Evolutionary conservation across 495 filamentous ascomycete species (phyloP).

Genomic region (Aspergillus avenaceus): DNA sequence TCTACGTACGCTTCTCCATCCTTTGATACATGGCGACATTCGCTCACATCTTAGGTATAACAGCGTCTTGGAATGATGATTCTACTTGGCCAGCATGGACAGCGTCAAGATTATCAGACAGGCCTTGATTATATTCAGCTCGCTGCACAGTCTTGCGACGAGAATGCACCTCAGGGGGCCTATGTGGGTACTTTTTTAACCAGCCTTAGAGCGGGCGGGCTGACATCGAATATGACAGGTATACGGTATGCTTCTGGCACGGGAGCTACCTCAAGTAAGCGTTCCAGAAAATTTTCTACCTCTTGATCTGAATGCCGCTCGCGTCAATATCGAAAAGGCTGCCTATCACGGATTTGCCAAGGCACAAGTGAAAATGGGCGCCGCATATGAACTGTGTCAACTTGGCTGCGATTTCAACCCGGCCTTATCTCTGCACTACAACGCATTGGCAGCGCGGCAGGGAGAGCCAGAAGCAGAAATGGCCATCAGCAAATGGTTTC

Average conservation of each 20-base stretch:
- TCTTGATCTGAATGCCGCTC: slow-evolving; percentile 68
- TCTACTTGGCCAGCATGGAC: slow-evolving; percentile 86
- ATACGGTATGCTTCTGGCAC: slow-evolving; percentile 89
- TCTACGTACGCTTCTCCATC: slow-evolving; percentile 54
- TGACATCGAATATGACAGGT: slow-evolving; percentile 43
- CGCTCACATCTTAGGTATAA: slow-evolving; percentile 17
- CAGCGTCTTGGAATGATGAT: slow-evolving; percentile 95
- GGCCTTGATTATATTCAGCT: slow-evolving; percentile 78
- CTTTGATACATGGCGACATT: not conserved
- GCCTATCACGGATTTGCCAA: slow-evolving; percentile 96
- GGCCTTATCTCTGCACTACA: slow-evolving; percentile 88
- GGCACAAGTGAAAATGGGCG: slow-evolving; percentile 95
- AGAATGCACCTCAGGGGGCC: slow-evolving; percentile 95
- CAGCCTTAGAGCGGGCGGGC: not conserved
- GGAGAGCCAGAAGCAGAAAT: slow-evolving; percentile 88
- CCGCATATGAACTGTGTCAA: slow-evolving; percentile 90
- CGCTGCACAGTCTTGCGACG: slow-evolving; percentile 85
- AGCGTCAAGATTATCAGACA: slow-evolving; percentile 70
- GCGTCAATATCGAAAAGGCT: slow-evolving; percentile 91
- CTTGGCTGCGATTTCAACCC: slow-evolving; percentile 95
- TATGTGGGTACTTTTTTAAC: slow-evolving; percentile 52
- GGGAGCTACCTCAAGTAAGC: slow-evolving; percentile 82
- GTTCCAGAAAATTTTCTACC: slow-evolving; percentile 73
- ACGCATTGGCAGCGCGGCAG: slow-evolving; percentile 86
- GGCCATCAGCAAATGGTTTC: slow-evolving; percentile 97